These are phyloP conservation scores for Magnaporthiopsis incrustans DNA, from an alignment of 2,329 filamentous ascomycete genomes.

Conservation along the genomic window DNA sequence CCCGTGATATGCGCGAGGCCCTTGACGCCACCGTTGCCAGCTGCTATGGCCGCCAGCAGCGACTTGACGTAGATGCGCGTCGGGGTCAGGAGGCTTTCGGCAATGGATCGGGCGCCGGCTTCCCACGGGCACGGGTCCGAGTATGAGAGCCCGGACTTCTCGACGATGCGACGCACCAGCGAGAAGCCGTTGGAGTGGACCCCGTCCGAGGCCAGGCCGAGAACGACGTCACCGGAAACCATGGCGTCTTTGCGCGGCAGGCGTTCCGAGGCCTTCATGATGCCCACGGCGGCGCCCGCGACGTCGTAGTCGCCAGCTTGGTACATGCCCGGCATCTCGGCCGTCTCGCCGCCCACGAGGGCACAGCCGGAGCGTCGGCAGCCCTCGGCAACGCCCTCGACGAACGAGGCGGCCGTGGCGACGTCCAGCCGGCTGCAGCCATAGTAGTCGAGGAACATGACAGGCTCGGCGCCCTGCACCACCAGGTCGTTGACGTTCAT, in stretches of 20 bases:
- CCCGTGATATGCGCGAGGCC: conserved; percentile 97
- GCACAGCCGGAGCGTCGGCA: conserved; percentile 81
- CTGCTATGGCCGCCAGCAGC: conserved; percentile 44
- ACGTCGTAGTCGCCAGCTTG: conserved; percentile 84
- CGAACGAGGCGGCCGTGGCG: conserved; percentile 71
- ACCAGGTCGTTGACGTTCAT: conserved; percentile 99
- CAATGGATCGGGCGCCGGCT: conserved; percentile 43
- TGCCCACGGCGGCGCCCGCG: conserved; percentile 81
- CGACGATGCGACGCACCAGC: conserved; percentile 83
- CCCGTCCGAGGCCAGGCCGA: conserved; percentile 79
- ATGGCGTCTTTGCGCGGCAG: conserved; percentile 72
- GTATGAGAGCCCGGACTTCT: conserved; percentile 64
- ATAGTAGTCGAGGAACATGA: conserved; percentile 98
- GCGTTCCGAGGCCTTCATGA: conserved; percentile 60
- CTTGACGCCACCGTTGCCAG: conserved; percentile 67
- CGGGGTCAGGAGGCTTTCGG: conserved; percentile 73
- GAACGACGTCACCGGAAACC: conserved; percentile 72
- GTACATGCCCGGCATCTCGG: conserved; percentile 97
- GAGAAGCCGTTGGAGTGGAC: conserved; percentile 97
- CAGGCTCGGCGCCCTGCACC: conserved; percentile 87
- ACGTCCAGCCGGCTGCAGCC: conserved; percentile 84
- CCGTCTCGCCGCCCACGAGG: conserved; percentile 93
- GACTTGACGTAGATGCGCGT: conserved; percentile 91
- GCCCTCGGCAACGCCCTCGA: conserved; percentile 81
- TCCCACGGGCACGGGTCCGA: conserved; percentile 72